A percentile compares a stretch with the other conserved stretches of the same genome.
phyloP scores from a whole-genome alignment of 495 filamentous ascomycete species.

The Apodospora peruviana region DNA sequence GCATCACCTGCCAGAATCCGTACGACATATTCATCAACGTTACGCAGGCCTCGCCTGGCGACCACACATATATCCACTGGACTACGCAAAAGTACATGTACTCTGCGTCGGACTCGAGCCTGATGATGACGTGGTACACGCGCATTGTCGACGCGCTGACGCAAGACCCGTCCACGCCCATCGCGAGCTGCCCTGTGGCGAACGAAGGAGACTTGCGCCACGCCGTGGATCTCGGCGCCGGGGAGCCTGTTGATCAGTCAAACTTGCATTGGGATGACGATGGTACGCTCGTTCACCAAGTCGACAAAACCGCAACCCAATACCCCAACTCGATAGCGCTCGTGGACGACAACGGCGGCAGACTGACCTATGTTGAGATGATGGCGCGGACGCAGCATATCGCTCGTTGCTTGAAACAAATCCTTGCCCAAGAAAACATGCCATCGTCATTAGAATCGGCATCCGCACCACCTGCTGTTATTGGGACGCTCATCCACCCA shows the following conservation, averaged over 20 bases:
- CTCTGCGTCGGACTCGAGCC: background rate
- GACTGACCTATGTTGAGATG: conserved; percentile 11
- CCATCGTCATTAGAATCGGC: background rate
- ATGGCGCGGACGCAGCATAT: background rate
- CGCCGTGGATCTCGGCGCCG: background rate
- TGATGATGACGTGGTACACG: background rate
- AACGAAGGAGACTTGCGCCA: background rate
- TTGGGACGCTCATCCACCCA: background rate
- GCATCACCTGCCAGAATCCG: background rate
- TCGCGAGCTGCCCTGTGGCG: background rate
- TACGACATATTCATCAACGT: conserved; percentile 22
- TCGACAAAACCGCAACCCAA: background rate
- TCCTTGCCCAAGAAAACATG: background rate
- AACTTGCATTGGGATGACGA: background rate
- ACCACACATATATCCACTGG: background rate
- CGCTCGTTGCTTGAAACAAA: conserved; percentile 1
- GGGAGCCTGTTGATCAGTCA: background rate
- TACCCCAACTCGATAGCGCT: background rate
- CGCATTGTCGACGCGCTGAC: background rate
- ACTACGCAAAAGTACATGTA: conserved; percentile 1
- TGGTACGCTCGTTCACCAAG: background rate
- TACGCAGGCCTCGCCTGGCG: conserved; percentile 1
- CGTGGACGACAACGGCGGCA: background rate
- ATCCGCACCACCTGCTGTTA: background rate
- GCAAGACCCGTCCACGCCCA: background rate